Base-by-base conservation (phyloP, 2,329 filamentous ascomycete species). In the Metarhizium rileyi region DNA sequence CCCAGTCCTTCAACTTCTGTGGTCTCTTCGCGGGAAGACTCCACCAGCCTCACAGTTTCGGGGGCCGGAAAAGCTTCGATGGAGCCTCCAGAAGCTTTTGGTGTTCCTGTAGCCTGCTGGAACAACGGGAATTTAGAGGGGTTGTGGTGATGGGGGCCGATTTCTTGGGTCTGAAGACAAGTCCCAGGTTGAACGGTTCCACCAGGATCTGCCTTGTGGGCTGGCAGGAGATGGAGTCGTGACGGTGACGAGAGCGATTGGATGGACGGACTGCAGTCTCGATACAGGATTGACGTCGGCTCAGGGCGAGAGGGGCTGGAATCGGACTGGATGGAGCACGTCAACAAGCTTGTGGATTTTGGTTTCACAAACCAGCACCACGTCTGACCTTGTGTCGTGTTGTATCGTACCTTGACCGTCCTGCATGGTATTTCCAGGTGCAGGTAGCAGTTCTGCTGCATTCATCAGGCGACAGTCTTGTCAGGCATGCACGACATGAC, bases 41-140 rank as follows among this genome's bases (percentile, higher is more conserved):
- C 56, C 56, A 58, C 56, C 43, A 41, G 42, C 45, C 47, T 35
- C 23, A 16, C 25, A 44, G 26, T 36, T 48, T 51, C 40, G 45
- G 48, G 52, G 52, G 50, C 53, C 52, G 50, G 51, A 52, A 57
- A 56, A 56, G 51, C 57, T 59, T 59, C 57, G 53, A 56, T 52
- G 53, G 50, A 40, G 44, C 44, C 44, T 36, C 48, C 55, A 52
- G 57, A 59, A 59, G 53, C 53, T 46, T 51, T 55, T 53, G 54
- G 50, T 53, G 50, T 55, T 52, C 44, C 50, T 51, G 52, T 52
- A 40, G 23, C 45, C 30, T 40, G 36, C 49, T 52, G 48, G 45
- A 50, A 50, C 52, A 47, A 48, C 48, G 42, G 48, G 44, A 49
- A 50, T 28, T 25, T 50, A 47, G 51, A 50, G 53, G 52, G 53